Conservation (phyloP, 106 monocot genomes). For the Acorus gramineus region DNA sequence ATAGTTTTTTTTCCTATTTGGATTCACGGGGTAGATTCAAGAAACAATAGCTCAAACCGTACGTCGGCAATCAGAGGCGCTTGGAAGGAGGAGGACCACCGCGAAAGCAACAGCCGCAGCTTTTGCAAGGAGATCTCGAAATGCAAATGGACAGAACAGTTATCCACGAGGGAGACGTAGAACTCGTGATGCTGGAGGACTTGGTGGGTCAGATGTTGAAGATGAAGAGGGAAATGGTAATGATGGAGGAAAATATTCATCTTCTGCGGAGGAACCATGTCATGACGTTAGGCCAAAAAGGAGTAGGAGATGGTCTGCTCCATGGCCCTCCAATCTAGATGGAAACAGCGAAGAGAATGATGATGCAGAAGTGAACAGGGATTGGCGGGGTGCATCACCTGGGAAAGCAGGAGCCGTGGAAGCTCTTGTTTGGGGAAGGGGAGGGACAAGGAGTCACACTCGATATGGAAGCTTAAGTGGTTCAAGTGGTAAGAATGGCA, state of each 20-base stretch:
- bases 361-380: conserved; percentile 4
- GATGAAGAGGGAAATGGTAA: conserved; percentile 58
- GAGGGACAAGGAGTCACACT: conserved; percentile 81
- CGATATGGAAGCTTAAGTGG: conserved; percentile 60
- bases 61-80: conserved; percentile 69
- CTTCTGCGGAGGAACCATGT: conserved; percentile 66
- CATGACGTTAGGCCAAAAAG: conserved; percentile 68
- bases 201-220: conserved; percentile 55
- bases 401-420: conserved; percentile 42
- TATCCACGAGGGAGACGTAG: conserved; percentile 41
- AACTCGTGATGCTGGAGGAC: conserved; percentile 11
- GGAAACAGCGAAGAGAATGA: conserved; percentile 37
- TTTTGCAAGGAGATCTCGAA: neutral
- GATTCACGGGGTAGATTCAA: conserved; percentile 53
- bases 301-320: conserved; percentile 29
- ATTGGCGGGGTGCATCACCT: no score
- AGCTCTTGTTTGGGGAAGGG: conserved; percentile 82
- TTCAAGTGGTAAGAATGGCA: conserved; percentile 47
- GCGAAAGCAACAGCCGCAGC: no score
- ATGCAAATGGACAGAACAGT: conserved; percentile 17
- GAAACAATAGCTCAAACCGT: conserved; percentile 77
- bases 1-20: neutral
- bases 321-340: conserved; percentile 16
- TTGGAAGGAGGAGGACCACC: conserved; percentile 49
- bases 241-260: conserved; percentile 44